Evolutionary conservation across 164 flowering plant species (phyloP).

Genomic region (Buxus sempervirens): DNA sequence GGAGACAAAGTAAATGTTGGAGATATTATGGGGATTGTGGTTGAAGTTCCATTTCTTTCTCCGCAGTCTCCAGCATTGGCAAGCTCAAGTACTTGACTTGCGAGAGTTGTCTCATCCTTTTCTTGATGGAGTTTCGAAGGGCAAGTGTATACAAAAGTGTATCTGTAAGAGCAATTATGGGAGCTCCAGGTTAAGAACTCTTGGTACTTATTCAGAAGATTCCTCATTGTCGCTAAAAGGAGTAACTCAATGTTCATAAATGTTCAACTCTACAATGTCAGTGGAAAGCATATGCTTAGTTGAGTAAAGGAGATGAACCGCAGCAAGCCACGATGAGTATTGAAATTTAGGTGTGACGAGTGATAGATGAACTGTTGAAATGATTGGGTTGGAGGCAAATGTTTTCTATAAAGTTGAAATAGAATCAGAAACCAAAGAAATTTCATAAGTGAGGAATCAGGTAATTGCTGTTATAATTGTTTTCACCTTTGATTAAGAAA

Average conservation of each 20-base stretch:
- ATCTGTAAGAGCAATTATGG: background rate
- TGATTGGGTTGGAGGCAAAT: background rate
- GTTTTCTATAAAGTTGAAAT: background rate
- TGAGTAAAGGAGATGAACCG: background rate
- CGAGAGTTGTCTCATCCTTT: background rate
- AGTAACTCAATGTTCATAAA: background rate
- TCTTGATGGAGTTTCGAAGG: background rate
- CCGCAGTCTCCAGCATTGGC: conserved; percentile 31
- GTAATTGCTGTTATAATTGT: no score
- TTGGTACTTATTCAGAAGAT: background rate
- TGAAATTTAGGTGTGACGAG: background rate
- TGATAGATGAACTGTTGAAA: background rate
- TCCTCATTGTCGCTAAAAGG: background rate
- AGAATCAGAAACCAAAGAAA: background rate
- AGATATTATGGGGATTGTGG: conserved; percentile 49
- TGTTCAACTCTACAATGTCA: background rate
- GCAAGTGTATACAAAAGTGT: background rate
- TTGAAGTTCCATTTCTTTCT: conserved; percentile 65
- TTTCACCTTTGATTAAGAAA: no score
- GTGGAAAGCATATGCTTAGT: no score
- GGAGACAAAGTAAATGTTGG: conserved; percentile 61
- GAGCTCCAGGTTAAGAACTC: background rate
- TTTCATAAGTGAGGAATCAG: no score
- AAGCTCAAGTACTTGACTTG: background rate
- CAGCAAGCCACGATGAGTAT: background rate